Conservation (phyloP, 805 yeast genomes). For the Kurtzmaniella cleridarum region DNA sequence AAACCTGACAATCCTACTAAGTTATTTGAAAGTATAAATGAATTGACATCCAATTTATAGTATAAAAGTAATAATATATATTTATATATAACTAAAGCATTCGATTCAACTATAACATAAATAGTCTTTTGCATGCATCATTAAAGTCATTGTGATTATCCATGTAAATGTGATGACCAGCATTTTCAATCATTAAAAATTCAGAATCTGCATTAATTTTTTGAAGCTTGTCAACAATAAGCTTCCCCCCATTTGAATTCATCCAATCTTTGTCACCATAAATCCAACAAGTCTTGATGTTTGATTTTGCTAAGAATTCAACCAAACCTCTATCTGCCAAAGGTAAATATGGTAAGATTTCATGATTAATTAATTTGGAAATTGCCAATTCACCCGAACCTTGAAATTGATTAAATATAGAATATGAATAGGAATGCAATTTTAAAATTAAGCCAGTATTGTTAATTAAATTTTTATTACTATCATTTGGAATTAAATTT, state of each 20-base stretch:
- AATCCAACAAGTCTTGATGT: slow-evolving; percentile 26
- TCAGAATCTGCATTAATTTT: slow-evolving; percentile 12
- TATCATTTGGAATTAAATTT: slow-evolving; percentile 18
- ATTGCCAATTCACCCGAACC: slow-evolving; percentile 42
- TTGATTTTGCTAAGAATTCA: slow-evolving; percentile 18
- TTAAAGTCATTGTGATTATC: slow-evolving; percentile 35
- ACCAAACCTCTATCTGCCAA: slow-evolving; percentile 35
- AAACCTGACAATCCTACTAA: background rate
- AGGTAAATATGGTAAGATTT: slow-evolving; percentile 34
- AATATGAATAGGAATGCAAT: slow-evolving; percentile 35
- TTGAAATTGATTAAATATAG: slow-evolving; percentile 38
- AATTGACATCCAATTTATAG: background rate
- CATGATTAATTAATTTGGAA: slow-evolving; percentile 35
- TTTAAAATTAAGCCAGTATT: slow-evolving; percentile 21
- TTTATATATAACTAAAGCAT: background rate
- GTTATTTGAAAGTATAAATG: slow-evolving; percentile 1
- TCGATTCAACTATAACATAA: slow-evolving; percentile 6
- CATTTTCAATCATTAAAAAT: slow-evolving; percentile 22
- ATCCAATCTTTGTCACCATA: slow-evolving; percentile 43
- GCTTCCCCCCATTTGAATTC: slow-evolving; percentile 34
- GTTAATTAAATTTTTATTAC: slow-evolving; percentile 7
- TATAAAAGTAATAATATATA: background rate
- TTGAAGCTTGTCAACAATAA: slow-evolving; percentile 22
- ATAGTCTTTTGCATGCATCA: slow-evolving; percentile 16
- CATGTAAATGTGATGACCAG: slow-evolving; percentile 40